Percentiles rank a stretch among this genome's conserved stretches.
Conservation (phyloP, 192 early-diverging fungal species). For the Coemansia sp. region DNA sequence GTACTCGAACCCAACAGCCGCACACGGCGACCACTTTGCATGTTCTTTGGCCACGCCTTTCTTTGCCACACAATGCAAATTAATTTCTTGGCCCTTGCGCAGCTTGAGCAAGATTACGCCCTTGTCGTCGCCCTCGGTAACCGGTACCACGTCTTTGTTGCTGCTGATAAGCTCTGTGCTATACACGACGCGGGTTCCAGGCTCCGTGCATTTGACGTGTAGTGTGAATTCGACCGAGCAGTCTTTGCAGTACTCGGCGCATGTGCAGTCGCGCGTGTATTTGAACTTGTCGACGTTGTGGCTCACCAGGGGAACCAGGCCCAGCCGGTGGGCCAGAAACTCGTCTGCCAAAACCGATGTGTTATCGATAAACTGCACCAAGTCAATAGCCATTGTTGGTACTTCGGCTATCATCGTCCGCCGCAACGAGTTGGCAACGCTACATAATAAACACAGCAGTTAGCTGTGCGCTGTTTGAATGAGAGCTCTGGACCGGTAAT, state of each 20-base stretch:
- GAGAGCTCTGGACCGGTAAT: neutral
- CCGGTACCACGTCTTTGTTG: constrained; percentile 69
- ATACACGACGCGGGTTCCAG: constrained; percentile 78
- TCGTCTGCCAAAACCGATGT: constrained; percentile 94
- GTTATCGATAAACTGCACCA: constrained; percentile 94
- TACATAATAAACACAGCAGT: neutral
- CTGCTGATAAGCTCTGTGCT: constrained; percentile 76
- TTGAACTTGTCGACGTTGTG: constrained; percentile 75
- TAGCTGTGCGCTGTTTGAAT: neutral
- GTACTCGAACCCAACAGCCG: constrained; percentile 91
- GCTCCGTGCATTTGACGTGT: constrained; percentile 79
- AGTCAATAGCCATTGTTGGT: constrained; percentile 96
- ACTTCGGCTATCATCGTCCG: constrained; percentile 98
- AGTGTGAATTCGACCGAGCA: constrained; percentile 91
- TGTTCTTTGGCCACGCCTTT: constrained; percentile 98
- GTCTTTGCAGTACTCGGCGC: constrained; percentile 77
- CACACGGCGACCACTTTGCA: constrained; percentile 94
- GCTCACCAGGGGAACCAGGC: constrained; percentile 88
- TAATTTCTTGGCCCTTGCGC: constrained; percentile 89
- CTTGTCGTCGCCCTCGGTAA: constrained; percentile 63
- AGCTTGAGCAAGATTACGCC: constrained; percentile 88
- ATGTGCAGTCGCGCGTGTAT: constrained; percentile 79
- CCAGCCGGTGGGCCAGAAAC: constrained; percentile 92
- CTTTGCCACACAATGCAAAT: constrained; percentile 88
- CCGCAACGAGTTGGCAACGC: constrained; percentile 87